Base-by-base conservation (phyloP, 257 asterid species). In the Eustoma russellianum region DNA sequence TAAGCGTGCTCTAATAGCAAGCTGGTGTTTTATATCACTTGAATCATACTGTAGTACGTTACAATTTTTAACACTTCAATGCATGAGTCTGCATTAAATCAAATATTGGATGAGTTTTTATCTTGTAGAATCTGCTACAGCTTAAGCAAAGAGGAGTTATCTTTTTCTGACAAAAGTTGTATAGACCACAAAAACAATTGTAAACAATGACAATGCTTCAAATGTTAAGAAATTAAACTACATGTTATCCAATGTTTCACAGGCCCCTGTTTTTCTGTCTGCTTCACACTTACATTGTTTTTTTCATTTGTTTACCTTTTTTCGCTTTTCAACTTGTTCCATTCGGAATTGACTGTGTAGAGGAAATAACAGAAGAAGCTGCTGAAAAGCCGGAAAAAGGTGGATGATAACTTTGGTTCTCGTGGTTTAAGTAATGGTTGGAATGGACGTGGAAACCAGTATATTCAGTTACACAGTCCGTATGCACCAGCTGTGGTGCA, bases 361-460 rank as follows among this genome's bases (percentile, higher is more conserved):
- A 88, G 83, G 88, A 60, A 35, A 63, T 55, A 51, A 60, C 85
- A 64, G 66, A 77, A 73, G 76, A 71, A 66, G 66, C 50, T 61
- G 48, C 57, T 63, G 59, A 79, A 75, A 68, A 66, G 67, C 51
- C 81, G 60, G 66, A 66, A 33, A 17, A 76, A 65, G 74, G 79
- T 56, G 66, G 77, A 70, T 52, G 77, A 65, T 41, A 63, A 56
- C 50, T 77, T 75, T 54, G 69, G 57, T 57, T 66, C 68, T 44
- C 77, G 64, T 63, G 74, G 77, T 52, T 41, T 69, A 24, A 63
- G 75, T 54, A 57, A 75, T 51, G 61, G 79, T 19, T 73, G 79
- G 89, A 52, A 76, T 55, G 49, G 67, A 57, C 52, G 75, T 44
- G 69, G 74, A 50, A 76, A 73, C 78, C 72, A 77, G 8, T 61